phyloP scores from a whole-genome alignment of 441 rosid genomes.

The Isatis lusitanica region DNA sequence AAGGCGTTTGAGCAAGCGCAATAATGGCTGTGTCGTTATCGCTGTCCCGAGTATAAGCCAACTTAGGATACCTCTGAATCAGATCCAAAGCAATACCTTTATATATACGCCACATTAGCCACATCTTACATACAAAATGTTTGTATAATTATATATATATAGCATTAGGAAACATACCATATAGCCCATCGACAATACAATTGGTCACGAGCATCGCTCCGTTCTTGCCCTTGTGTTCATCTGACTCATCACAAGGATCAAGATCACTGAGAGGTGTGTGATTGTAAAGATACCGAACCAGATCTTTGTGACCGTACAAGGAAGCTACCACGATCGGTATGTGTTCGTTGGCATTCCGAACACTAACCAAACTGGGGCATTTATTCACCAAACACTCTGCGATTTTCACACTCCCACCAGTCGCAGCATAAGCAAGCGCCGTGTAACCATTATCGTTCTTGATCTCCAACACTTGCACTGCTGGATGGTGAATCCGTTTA shows the following conservation, averaged over 20 bases:
- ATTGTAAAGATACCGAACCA: slow-evolving; percentile 46
- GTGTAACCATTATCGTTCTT: slow-evolving; percentile 45
- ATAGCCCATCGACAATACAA: slow-evolving; percentile 45
- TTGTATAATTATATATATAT: neutral
- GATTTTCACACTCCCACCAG: slow-evolving; percentile 44
- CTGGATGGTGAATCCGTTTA: slow-evolving; percentile 24
- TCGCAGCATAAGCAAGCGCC: slow-evolving; percentile 47
- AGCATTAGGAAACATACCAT: slow-evolving; percentile 36
- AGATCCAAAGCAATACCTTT: slow-evolving; percentile 58
- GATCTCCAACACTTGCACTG: slow-evolving; percentile 30
- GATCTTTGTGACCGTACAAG: slow-evolving; percentile 37
- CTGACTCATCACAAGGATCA: slow-evolving; percentile 38
- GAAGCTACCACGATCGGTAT: slow-evolving; percentile 51
- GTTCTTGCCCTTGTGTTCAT: slow-evolving; percentile 32
- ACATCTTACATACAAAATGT: neutral
- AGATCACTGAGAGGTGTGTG: slow-evolving; percentile 42
- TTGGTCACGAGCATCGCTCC: slow-evolving; percentile 45
- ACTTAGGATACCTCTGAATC: slow-evolving; percentile 35
- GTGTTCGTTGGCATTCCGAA: slow-evolving; percentile 25
- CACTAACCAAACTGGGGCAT: slow-evolving; percentile 38
- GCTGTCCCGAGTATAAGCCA: slow-evolving; percentile 40
- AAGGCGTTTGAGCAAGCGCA: slow-evolving; percentile 62
- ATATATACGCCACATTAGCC: slow-evolving; percentile 6
- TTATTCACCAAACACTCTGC: slow-evolving; percentile 43
- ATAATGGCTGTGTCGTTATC: slow-evolving; percentile 60